Percentiles rank a stretch among this genome's conserved stretches.
phyloP scores from a whole-genome alignment of 164 flowering plant genomes.

The Berberis thunbergii region DNA sequence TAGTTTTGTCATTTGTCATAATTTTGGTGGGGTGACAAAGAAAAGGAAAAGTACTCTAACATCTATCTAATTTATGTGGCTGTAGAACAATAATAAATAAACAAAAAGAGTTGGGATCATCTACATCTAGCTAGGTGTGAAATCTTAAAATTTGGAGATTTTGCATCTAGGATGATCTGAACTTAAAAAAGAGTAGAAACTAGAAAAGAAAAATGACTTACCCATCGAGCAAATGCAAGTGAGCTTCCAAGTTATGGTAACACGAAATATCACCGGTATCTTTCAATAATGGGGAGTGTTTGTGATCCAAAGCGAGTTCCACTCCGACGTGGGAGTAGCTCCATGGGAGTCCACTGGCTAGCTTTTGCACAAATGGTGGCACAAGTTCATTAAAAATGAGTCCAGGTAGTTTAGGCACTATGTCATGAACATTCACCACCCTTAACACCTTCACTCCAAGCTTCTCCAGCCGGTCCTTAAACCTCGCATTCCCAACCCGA shows the following conservation, averaged over 20 bases:
- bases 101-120: too few species aligned
- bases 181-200: background rate
- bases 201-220: constrained; percentile 17
- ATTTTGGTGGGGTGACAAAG: too few species aligned
- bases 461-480: constrained; percentile 45
- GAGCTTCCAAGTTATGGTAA: constrained; percentile 71
- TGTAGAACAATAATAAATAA: too few species aligned
- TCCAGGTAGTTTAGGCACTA: constrained; percentile 67
- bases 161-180: too few species aligned
- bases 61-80: too few species aligned
- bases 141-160: too few species aligned
- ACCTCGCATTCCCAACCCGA: constrained; percentile 63
- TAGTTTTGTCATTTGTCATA: too few species aligned
- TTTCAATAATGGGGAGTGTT: constrained; percentile 56
- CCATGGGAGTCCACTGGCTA: constrained; percentile 48
- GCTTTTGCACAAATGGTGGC: constrained; percentile 22
- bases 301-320: constrained; percentile 57
- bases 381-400: constrained; percentile 42
- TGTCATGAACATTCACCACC: constrained; percentile 66
- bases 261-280: constrained; percentile 20
- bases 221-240: constrained; percentile 69
- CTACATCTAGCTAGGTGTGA: background rate
- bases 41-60: too few species aligned
- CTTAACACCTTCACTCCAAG: constrained; percentile 67
- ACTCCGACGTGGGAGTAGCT: constrained; percentile 66